phyloP scores from a whole-genome alignment of 1,284 basidiomycete species.

The Microbotryum violaceum region DNA sequence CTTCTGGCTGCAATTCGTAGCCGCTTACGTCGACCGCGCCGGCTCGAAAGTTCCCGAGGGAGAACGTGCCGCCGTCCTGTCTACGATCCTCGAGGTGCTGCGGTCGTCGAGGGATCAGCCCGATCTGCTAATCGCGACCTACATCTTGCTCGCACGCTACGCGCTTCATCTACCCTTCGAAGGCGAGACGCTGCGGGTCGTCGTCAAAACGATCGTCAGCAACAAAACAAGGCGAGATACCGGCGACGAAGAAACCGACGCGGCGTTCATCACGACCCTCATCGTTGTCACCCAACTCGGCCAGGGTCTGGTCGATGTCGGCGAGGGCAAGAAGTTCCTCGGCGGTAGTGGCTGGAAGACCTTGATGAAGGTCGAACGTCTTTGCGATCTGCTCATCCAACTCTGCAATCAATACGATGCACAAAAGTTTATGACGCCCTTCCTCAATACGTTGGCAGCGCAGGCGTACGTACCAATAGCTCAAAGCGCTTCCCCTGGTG shows the following conservation, averaged over 20 bases:
- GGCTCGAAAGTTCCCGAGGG: conserved; percentile 27
- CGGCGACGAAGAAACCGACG: conserved; percentile 40
- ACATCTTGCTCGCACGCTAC: conserved; percentile 59
- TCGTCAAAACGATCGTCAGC: conserved; percentile 52
- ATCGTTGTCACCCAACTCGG: conserved; percentile 46
- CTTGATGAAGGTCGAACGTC: conserved; percentile 21
- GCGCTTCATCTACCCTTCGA: conserved; percentile 57
- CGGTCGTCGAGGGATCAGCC: conserved; percentile 16
- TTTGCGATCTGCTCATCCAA: conserved; percentile 20
- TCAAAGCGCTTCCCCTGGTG: too few relatives aligned
- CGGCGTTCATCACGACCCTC: conserved; percentile 52
- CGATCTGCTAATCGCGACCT: conserved; percentile 48
- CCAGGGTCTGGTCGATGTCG: conserved; percentile 21
- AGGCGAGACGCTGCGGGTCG: conserved; percentile 51
- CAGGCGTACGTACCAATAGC: conserved; percentile 12
- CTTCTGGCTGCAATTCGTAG: conserved; percentile 73
- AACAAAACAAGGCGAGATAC: conserved; percentile 41
- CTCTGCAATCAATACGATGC: conserved; percentile 29
- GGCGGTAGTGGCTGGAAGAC: conserved; percentile 28
- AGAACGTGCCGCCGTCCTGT: conserved; percentile 39
- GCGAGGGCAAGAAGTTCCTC: conserved; percentile 26
- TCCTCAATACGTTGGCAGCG: conserved; percentile 22
- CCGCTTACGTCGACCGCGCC: conserved; percentile 63
- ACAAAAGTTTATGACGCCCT: conserved; percentile 26
- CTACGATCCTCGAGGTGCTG: conserved; percentile 37